These are phyloP conservation scores for Erythrophleum fordii DNA, from an alignment of 306 rosid genomes.

Conservation along the genomic window DNA sequence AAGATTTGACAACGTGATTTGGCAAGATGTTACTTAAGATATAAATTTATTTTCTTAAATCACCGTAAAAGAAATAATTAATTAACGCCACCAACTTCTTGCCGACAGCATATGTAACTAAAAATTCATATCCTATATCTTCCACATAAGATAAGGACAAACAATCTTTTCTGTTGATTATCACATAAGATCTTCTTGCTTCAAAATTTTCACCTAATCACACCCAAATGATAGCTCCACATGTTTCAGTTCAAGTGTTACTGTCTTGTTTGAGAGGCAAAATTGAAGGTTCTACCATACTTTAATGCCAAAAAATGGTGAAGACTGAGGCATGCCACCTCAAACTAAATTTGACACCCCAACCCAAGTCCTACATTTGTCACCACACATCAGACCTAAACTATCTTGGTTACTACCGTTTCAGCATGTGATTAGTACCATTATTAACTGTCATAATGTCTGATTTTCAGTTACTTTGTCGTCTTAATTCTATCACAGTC, in stretches of 20 bases:
- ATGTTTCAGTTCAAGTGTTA: conserved; percentile 43
- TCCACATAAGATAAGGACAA: conserved; percentile 41
- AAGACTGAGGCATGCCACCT: conserved; percentile 69
- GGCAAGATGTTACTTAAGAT: background rate
- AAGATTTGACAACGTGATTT: background rate
- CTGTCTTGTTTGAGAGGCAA: conserved; percentile 76
- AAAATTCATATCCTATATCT: conserved; percentile 17
- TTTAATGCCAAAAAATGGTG: conserved; percentile 48
- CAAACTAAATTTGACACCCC: conserved; percentile 63
- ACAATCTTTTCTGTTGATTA: conserved; percentile 44
- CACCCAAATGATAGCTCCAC: conserved; percentile 50
- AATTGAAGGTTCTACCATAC: conserved; percentile 44
- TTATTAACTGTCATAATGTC: conserved; percentile 56
- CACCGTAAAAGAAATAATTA: background rate
- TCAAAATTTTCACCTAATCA: conserved; percentile 53
- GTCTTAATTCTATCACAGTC: conserved; percentile 58
- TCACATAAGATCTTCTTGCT: conserved; percentile 48
- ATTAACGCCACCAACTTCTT: background rate
- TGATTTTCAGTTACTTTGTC: conserved; percentile 60
- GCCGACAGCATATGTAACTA: background rate
- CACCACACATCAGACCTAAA: background rate
- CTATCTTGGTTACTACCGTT: conserved; percentile 29
- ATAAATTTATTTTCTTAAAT: background rate
- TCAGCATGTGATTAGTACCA: conserved; percentile 43
- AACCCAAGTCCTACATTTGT: conserved; percentile 51